These are phyloP conservation scores for Nyctanthes arbortristis DNA, from an alignment of 257 asterid genomes.

Conservation along the genomic window DNA sequence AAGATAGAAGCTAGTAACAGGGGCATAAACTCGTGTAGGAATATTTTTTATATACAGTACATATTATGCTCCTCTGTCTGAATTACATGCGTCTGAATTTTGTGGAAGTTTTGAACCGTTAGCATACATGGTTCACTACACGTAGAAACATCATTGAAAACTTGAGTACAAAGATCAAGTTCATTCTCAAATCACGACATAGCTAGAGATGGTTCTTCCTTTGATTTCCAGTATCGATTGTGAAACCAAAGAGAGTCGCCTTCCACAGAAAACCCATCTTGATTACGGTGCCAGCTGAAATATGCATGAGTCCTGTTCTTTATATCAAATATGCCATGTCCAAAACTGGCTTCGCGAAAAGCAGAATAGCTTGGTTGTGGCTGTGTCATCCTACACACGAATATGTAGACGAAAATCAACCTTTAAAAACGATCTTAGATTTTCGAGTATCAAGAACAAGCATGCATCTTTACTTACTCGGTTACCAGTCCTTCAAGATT, in stretches of 20 bases:
- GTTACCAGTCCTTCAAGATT: slow-evolving; percentile 66
- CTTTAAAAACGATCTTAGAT: neutral
- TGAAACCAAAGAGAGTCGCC: slow-evolving; percentile 53
- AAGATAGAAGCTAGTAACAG: no score
- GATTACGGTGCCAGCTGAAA: slow-evolving; percentile 60
- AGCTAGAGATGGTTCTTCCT: slow-evolving; percentile 23
- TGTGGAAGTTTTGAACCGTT: neutral
- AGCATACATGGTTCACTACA: neutral
- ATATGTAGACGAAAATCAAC: neutral
- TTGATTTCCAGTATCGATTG: slow-evolving; percentile 46
- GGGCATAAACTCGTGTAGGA: no score
- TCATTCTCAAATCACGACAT: neutral
- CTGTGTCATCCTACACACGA: slow-evolving; percentile 52
- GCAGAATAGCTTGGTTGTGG: slow-evolving; percentile 67
- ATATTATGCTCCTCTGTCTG: neutral
- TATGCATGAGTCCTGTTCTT: slow-evolving; percentile 59
- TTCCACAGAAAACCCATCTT: slow-evolving; percentile 45
- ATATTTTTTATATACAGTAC: neutral
- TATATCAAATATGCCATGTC: slow-evolving; percentile 55
- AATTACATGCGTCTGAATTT: neutral
- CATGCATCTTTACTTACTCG: slow-evolving; percentile 36
- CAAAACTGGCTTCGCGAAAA: slow-evolving; percentile 62
- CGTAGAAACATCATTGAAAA: no score
- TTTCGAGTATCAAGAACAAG: neutral
- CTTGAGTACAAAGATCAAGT: neutral